Percentiles rank a stretch among this genome's conserved stretches.
Evolutionary conservation across 2,329 filamentous ascomycete species (phyloP).

Genomic region (Nigrospora sphaerica): DNA sequence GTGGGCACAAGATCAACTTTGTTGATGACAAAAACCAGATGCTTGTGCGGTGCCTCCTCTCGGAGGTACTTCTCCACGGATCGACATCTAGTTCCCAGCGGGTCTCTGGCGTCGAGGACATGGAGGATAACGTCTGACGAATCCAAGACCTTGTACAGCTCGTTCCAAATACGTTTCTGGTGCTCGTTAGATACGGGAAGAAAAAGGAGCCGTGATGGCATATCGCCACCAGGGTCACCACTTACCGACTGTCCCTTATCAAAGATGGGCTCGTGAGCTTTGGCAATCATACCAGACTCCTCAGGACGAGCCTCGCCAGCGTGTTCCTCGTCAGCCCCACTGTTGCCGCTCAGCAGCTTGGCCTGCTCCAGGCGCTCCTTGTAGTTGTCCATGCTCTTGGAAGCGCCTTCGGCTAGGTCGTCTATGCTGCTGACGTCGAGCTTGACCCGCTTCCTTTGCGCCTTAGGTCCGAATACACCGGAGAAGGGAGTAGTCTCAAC

Average conservation of each 20-base stretch:
- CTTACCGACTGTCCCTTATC: slow-evolving; percentile 73
- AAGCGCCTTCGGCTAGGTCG: slow-evolving; percentile 74
- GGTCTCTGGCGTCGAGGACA: slow-evolving; percentile 83
- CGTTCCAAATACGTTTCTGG: slow-evolving; percentile 2
- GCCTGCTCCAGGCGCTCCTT: slow-evolving; percentile 74
- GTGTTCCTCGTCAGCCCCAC: slow-evolving; percentile 32
- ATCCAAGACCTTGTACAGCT: slow-evolving; percentile 78
- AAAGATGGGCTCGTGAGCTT: slow-evolving; percentile 80
- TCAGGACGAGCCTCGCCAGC: slow-evolving; percentile 20
- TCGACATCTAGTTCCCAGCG: slow-evolving; percentile 80
- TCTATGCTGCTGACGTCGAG: slow-evolving; percentile 73
- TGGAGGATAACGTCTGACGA: slow-evolving; percentile 96
- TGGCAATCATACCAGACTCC: slow-evolving; percentile 41
- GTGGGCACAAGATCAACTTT: slow-evolving; percentile 93
- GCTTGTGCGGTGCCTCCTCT: slow-evolving; percentile 93
- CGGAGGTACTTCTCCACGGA: slow-evolving; percentile 90
- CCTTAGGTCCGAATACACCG: slow-evolving; percentile 88
- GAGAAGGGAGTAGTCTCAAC: slow-evolving; percentile 81
- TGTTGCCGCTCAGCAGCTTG: slow-evolving; percentile 65
- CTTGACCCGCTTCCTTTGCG: slow-evolving; percentile 88
- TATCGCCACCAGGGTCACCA: neutral
- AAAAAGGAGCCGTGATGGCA: neutral
- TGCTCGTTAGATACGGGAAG: neutral
- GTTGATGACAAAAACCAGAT: slow-evolving; percentile 82
- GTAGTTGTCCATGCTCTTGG: slow-evolving; percentile 75